Conservation (phyloP, 495 filamentous ascomycete species). For the Lentithecium fluviatile region DNA sequence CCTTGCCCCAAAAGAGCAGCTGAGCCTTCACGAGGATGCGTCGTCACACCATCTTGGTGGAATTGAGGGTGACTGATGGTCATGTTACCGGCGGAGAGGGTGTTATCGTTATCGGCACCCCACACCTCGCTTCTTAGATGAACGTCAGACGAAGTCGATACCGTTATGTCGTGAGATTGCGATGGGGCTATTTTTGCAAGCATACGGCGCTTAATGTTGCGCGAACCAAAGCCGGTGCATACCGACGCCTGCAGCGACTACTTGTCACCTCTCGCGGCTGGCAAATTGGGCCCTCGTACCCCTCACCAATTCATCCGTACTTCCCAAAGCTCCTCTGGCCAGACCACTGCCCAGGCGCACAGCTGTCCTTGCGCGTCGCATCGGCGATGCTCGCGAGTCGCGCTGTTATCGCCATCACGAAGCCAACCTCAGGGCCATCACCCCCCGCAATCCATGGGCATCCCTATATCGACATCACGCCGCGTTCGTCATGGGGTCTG, state of each 20-base stretch:
- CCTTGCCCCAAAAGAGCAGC: conserved; percentile 29
- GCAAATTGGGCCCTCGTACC: conserved; percentile 8
- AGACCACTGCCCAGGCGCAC: neutral
- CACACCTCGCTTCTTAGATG: neutral
- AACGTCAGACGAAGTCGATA: no score
- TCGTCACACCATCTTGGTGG: conserved; percentile 33
- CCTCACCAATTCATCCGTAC: conserved; percentile 12
- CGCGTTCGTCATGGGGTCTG: conserved; percentile 15
- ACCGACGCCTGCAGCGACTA: conserved; percentile 7
- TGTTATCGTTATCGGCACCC: conserved; percentile 19
- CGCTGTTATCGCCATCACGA: neutral
- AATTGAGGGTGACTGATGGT: conserved; percentile 21
- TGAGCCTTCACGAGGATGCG: conserved; percentile 35
- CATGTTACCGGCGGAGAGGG: conserved; percentile 6
- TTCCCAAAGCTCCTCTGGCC: neutral
- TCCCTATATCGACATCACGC: conserved; percentile 17
- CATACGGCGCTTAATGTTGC: conserved; percentile 5
- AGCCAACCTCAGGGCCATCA: no score
- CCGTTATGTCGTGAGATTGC: no score
- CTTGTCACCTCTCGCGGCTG: neutral
- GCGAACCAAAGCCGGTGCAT: conserved; percentile 17
- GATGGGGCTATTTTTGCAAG: no score
- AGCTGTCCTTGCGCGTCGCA: neutral
- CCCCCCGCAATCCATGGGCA: neutral
- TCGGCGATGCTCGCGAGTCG: conserved; percentile 8